Evolutionary conservation across 2,329 filamentous ascomycete species (phyloP).

Genomic region (Bipolaris zeicola): DNA sequence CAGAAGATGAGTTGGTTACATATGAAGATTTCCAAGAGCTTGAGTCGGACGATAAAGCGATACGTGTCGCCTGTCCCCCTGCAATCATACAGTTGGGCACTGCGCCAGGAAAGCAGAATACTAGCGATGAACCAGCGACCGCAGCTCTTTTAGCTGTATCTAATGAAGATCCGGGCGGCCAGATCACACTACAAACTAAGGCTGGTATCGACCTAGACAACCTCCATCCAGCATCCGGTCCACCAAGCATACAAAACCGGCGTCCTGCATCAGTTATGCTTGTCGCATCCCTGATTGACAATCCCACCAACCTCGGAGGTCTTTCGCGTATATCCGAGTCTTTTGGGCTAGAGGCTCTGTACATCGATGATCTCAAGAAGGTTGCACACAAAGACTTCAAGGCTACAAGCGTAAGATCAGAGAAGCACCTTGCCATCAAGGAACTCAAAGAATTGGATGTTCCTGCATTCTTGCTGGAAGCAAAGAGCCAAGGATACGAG

Average conservation of each 20-base stretch:
- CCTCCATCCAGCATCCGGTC: conserved; percentile 26
- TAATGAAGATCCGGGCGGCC: neutral
- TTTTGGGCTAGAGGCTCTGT: conserved; percentile 55
- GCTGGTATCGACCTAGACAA: conserved; percentile 51
- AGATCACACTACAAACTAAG: conserved; percentile 58
- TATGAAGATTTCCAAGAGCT: conserved; percentile 50
- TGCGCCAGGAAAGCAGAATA: neutral
- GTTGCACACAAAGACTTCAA: conserved; percentile 56
- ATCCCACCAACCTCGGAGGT: conserved; percentile 58
- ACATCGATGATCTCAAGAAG: conserved; percentile 51
- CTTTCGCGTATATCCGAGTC: conserved; percentile 58
- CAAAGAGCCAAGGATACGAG: conserved; percentile 55
- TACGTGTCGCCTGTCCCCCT: conserved; percentile 18
- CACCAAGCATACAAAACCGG: conserved; percentile 25
- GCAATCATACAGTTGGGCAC: conserved; percentile 22
- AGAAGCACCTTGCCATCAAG: conserved; percentile 56
- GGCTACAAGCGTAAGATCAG: conserved; percentile 56
- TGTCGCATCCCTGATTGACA: conserved; percentile 58
- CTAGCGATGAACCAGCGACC: neutral
- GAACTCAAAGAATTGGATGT: conserved; percentile 42
- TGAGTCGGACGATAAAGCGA: conserved; percentile 31
- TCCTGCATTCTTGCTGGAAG: conserved; percentile 48
- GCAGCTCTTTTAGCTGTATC: neutral
- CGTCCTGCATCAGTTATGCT: conserved; percentile 51
- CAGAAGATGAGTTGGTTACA: conserved; percentile 46